Conservation (phyloP, 345 rosid species). For the Schrenkiella parvula region DNA sequence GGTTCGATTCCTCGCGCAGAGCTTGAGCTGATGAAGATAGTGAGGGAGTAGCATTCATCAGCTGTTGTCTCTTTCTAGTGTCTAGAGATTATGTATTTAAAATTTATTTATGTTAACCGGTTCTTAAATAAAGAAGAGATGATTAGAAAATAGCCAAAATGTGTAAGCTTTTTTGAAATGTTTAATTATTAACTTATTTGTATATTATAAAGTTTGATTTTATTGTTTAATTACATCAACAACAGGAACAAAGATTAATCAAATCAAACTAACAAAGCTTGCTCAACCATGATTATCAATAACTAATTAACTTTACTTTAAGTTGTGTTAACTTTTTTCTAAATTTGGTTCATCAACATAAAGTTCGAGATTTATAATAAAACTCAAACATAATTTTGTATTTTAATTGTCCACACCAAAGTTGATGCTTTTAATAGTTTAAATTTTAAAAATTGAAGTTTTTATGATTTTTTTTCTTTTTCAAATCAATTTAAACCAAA, state of each 20-base stretch:
- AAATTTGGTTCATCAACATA: too few species aligned
- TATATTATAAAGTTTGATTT: not conserved
- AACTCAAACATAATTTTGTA: too few species aligned
- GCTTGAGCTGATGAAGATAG: constrained; percentile 44
- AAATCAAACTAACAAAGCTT: too few species aligned
- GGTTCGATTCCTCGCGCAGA: constrained; percentile 37
- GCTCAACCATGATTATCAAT: too few species aligned
- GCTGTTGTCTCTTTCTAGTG: not conserved
- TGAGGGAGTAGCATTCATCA: constrained; percentile 44
- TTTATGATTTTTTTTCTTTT: too few species aligned
- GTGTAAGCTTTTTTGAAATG: not conserved
- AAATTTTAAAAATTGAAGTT: too few species aligned
- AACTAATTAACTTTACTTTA: too few species aligned
- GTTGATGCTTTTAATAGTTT: too few species aligned
- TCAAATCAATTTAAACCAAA: too few species aligned
- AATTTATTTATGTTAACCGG: not conserved
- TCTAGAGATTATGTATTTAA: not conserved
- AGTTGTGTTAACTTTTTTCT: too few species aligned
- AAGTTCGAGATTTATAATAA: too few species aligned
- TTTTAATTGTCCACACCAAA: too few species aligned
- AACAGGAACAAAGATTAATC: not conserved
- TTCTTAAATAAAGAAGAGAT: not conserved
- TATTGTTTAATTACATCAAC: not conserved
- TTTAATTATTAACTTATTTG: not conserved
- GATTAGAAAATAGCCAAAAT: not conserved